Base-by-base conservation (phyloP, 2,329 filamentous ascomycete genomes). In the Coniella lustricola region DNA sequence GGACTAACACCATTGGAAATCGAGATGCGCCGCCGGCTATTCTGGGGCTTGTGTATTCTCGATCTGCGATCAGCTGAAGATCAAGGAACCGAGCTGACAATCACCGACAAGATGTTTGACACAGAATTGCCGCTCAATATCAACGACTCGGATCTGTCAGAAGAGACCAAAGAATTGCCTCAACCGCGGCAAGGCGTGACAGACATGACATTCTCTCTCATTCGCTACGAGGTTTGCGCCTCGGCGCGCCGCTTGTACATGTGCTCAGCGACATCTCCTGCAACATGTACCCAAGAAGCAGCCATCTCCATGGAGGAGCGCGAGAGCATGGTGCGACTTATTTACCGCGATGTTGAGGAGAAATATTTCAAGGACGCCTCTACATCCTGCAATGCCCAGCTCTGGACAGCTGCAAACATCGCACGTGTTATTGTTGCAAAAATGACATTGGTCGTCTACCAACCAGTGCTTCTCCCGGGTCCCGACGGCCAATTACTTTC, bases 61-160 rank as follows among this genome's bases (percentile, higher is more conserved):
- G 82, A 86, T 52, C 67, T 77, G 8, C 70, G 76, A n/a, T 72
- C 76, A 0, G 75, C 79, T 3, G 79, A 82, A 52, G 76, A 81
- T 22, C 76, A 79, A 37, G 79, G 78, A 2, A 73, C 71, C 3
- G 74, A 72, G 17, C 60, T 76, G 16, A 71, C 66, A 1, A 71
- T 79, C 1, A 59, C 67, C 1, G 63, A 68, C 12, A 60, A 64
- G 8, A 68, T 64, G 7, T 77, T 72, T 34, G 76, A 82, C 53
- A 80, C 77, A 0, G 67, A 67, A 34, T 61, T 75, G 4, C 79
- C 80, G 0, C 60, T 75, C 7, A 82, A 82, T 54, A 65, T 83
- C 51, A 79, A 82, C 56, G 77, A 81, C 49, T 53, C 55, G 2
- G 76, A 79, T 46, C 64, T 79, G 25, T 62, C 58, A 8, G 66